Evolutionary conservation across 2,329 filamentous ascomycete genomes (phyloP).

Genomic region (Nectriaceae sp.): DNA sequence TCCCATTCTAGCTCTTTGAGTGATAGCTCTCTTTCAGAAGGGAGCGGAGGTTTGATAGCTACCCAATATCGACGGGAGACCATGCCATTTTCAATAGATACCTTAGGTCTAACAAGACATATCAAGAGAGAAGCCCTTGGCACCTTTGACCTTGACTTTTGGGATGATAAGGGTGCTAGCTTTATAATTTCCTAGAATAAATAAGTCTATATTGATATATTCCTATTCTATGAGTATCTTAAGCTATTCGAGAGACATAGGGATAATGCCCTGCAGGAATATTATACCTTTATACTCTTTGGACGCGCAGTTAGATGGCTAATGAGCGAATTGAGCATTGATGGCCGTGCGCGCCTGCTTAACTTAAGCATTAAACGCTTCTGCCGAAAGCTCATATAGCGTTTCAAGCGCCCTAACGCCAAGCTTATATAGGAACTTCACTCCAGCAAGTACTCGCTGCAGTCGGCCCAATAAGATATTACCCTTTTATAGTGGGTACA

Average conservation of each 20-base stretch:
- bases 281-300: no score
- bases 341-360: neutral
- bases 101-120: no score
- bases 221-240: slow-evolving; percentile 1
- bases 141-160: neutral
- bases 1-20: no score
- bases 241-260: no score
- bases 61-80: no score
- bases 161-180: neutral
- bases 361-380: neutral
- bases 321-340: no score
- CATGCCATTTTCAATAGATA: no score
- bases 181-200: neutral
- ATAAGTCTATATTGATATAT: slow-evolving; percentile 1
- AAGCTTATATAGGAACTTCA: neutral
- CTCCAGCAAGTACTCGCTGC: neutral
- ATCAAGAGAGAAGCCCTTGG: no score
- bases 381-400: neutral
- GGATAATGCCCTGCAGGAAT: no score
- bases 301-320: no score
- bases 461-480: neutral
- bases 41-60: no score
- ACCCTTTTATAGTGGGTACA: neutral
- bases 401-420: slow-evolving; percentile 1
- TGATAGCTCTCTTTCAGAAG: no score